These are phyloP conservation scores for Antarctomyces pellizariae DNA, from an alignment of 495 filamentous ascomycete species.

Conservation along the genomic window DNA sequence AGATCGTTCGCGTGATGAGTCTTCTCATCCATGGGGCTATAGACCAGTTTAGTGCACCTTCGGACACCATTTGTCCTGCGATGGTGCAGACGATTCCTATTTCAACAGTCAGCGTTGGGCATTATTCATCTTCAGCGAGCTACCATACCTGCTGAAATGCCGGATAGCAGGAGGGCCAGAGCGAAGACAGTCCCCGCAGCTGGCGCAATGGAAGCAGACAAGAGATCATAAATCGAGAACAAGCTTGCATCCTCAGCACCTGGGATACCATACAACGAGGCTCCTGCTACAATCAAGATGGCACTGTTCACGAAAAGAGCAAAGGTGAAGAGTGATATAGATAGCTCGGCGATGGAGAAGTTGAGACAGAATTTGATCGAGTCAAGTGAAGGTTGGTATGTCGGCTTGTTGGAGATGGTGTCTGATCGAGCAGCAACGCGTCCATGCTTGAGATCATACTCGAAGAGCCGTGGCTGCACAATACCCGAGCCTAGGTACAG, in stretches of 20 bases:
- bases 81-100: conserved; percentile 36
- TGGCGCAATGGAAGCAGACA: conserved; percentile 43
- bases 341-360: conserved; percentile 55
- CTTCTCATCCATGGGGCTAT: conserved; percentile 26
- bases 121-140: no score
- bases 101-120: no score
- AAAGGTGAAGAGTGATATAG: conserved; percentile 66
- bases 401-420: conserved; percentile 19
- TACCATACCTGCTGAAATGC: conserved; percentile 26
- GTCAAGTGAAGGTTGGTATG: conserved; percentile 53
- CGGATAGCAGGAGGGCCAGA: conserved; percentile 28
- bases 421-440: conserved; percentile 19
- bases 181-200: conserved; percentile 35
- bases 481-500: conserved; percentile 79
- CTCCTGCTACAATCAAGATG: conserved; percentile 74
- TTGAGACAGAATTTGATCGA: conserved; percentile 61
- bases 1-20: conserved; percentile 35
- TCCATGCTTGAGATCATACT: conserved; percentile 46
- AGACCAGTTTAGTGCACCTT: conserved; percentile 28
- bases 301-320: conserved; percentile 85
- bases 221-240: conserved; percentile 61
- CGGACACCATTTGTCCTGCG: conserved; percentile 32
- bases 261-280: conserved; percentile 38
- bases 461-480: conserved; percentile 57
- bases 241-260: conserved; percentile 43